phyloP scores from a whole-genome alignment of 1,284 basidiomycete species.

The Ustilago shanxiensis region DNA sequence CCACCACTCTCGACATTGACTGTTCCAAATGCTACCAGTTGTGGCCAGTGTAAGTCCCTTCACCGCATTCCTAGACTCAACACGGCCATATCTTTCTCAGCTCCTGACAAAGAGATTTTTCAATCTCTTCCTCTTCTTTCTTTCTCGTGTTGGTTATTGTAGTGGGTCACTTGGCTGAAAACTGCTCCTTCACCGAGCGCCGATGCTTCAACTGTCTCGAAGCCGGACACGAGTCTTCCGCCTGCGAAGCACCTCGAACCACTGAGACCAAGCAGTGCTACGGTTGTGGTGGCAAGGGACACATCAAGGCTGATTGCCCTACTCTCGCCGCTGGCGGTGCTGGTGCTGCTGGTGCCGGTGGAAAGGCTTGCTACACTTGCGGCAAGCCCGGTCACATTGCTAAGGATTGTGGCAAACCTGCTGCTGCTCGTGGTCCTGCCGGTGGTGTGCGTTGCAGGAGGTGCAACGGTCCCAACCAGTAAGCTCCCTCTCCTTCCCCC shows the following conservation, averaged over 20 bases:
- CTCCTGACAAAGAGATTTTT: not conserved
- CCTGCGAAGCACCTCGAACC: conserved; percentile 45
- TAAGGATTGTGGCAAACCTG: not conserved
- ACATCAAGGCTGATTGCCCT: conserved; percentile 51
- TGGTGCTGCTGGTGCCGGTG: not conserved
- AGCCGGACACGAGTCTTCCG: conserved; percentile 46
- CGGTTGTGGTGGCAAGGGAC: conserved; percentile 50
- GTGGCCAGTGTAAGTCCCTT: conserved; percentile 45
- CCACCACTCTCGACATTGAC: not conserved
- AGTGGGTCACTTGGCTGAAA: conserved; percentile 59
- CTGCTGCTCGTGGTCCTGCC: not conserved
- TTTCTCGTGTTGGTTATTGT: not conserved
- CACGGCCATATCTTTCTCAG: no score
- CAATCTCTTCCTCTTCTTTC: not conserved
- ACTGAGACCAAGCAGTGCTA: conserved; percentile 56
- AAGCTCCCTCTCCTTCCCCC: not conserved
- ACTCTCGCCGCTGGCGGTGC: not conserved
- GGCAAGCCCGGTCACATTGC: conserved; percentile 19
- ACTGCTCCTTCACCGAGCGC: conserved; percentile 49
- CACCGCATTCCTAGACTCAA: no score
- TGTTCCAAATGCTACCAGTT: conserved; percentile 9
- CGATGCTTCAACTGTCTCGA: conserved; percentile 59
- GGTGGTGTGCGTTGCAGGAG: conserved; percentile 28
- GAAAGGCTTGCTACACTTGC: conserved; percentile 23
- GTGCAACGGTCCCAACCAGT: conserved; percentile 45